Percentiles rank a stretch among this genome's conserved stretches.
phyloP scores from a whole-genome alignment of 169 alveolate genomes.

The Plasmodium ovale region DNA sequence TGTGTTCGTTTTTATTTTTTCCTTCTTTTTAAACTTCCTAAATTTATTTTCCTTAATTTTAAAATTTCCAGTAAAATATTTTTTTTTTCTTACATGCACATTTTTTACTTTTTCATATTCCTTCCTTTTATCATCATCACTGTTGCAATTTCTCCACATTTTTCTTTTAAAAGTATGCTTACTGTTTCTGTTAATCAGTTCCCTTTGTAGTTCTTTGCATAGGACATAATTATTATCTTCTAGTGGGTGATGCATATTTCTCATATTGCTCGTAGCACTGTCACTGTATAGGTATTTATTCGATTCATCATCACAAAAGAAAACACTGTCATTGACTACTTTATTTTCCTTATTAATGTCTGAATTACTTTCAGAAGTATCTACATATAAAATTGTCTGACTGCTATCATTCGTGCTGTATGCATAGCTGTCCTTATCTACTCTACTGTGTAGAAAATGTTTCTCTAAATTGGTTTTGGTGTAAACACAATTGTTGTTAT shows the following conservation, averaged over 20 bases:
- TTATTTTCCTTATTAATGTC: slow-evolving; percentile 8
- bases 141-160: not conserved
- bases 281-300: not conserved
- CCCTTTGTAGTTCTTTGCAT: not conserved
- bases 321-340: not conserved
- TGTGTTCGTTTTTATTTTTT: not conserved
- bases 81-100: not conserved
- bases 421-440: not conserved
- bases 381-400: slow-evolving; percentile 15
- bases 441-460: not conserved
- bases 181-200: not conserved
- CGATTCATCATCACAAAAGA: slow-evolving; percentile 8
- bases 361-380: slow-evolving; percentile 41
- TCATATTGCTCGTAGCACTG: not conserved
- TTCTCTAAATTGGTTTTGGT: not conserved
- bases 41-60: slow-evolving; percentile 16
- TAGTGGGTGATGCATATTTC: not conserved
- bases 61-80: not conserved
- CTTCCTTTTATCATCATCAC: not conserved
- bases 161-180: too few species aligned
- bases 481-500: not conserved
- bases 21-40: slow-evolving; percentile 8
- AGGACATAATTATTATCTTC: not conserved
- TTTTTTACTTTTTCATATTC: slow-evolving; percentile 10
- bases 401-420: slow-evolving; percentile 36